These are phyloP conservation scores for Penicillium lividum DNA, from an alignment of 495 filamentous ascomycete genomes.

Conservation along the genomic window DNA sequence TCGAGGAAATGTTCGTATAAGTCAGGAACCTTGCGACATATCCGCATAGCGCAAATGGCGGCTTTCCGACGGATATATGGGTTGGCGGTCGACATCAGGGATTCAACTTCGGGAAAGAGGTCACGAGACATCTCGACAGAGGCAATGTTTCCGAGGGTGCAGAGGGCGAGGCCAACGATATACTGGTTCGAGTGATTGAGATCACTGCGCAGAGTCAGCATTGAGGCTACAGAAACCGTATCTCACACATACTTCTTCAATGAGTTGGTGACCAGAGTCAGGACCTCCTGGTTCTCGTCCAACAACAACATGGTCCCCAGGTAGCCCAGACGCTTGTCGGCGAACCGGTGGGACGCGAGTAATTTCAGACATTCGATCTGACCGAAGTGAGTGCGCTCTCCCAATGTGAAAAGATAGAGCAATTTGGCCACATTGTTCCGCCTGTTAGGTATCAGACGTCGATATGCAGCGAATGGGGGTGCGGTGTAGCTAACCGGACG, in stretches of 20 bases:
- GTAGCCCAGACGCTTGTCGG: constrained; percentile 95
- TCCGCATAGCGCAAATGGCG: constrained; percentile 98
- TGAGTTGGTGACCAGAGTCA: constrained; percentile 96
- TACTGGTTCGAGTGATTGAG: constrained; percentile 97
- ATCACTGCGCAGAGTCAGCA: constrained; percentile 60
- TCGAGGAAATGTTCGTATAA: constrained; percentile 96
- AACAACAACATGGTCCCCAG: constrained; percentile 93
- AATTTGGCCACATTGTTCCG: constrained; percentile 99
- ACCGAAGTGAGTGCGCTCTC: constrained; percentile 96
- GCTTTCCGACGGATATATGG: constrained; percentile 97
- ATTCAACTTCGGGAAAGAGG: constrained; percentile 92
- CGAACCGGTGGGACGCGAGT: constrained; percentile 93
- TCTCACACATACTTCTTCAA: constrained; percentile 75
- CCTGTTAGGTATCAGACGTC: constrained; percentile 51
- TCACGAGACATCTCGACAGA: constrained; percentile 99
- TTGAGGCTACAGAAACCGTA: background rate
- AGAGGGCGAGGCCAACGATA: constrained; percentile 93
- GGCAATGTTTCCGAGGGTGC: constrained; percentile 94
- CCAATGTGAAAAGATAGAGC: constrained; percentile 97
- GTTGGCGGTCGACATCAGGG: constrained; percentile 84
- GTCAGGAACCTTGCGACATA: constrained; percentile 96
- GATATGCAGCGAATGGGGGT: constrained; percentile 8
- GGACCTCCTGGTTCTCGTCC: constrained; percentile 97
- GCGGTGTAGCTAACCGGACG: constrained; percentile 62
- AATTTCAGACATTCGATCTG: constrained; percentile 99